These are phyloP conservation scores for Diaporthe amygdali DNA, from an alignment of 2,329 filamentous ascomycete genomes.

Conservation along the genomic window DNA sequence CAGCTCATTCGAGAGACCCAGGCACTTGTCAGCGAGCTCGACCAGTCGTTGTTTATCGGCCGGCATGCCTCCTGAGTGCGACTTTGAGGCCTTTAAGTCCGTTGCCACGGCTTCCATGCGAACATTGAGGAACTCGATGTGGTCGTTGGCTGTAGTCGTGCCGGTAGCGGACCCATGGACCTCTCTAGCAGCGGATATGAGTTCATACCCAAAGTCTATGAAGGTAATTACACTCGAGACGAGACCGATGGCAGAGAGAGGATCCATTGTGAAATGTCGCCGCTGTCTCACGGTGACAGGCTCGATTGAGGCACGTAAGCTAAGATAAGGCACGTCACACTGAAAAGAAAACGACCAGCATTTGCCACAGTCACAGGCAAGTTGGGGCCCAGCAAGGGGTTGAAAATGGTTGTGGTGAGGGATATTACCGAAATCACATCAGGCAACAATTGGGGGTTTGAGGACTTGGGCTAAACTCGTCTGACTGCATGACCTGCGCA, in stretches of 20 bases:
- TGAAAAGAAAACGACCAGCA: no score
- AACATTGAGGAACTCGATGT: background rate
- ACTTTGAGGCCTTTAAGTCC: background rate
- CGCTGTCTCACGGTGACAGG: no score
- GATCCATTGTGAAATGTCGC: background rate
- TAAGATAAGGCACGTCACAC: no score
- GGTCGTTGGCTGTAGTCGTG: background rate
- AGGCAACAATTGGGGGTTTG: no score
- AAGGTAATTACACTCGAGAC: conserved; percentile 10
- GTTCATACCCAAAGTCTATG: conserved; percentile 10
- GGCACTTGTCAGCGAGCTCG: background rate
- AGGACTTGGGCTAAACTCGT: background rate
- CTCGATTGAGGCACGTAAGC: no score
- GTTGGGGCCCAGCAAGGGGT: no score
- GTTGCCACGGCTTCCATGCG: conserved; percentile 1
- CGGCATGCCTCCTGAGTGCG: background rate
- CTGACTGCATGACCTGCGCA: background rate
- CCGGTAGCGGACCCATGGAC: background rate
- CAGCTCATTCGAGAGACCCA: background rate
- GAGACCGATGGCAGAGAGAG: conserved; percentile 12
- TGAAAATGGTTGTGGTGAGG: no score
- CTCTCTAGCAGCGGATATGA: background rate
- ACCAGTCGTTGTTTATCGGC: background rate
- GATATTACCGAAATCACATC: no score
- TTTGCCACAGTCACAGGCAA: no score